phyloP scores from a whole-genome alignment of 2,329 filamentous ascomycete species.

The Colletotrichum sp. region DNA sequence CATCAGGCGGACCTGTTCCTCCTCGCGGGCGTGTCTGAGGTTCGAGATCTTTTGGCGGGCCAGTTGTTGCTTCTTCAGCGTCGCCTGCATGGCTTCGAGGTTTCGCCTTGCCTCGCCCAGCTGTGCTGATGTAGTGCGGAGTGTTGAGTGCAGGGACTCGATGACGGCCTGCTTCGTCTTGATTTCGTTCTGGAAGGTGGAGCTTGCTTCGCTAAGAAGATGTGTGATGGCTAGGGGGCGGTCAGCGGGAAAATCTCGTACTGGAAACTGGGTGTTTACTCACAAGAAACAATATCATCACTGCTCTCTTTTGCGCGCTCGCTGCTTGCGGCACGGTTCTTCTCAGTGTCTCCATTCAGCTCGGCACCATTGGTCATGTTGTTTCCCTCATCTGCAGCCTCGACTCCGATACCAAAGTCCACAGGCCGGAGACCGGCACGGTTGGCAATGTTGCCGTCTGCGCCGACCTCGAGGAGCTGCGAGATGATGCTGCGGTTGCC shows the following conservation, averaged over 20 bases:
- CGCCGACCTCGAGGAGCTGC: slow-evolving; percentile 94
- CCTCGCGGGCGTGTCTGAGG: slow-evolving; percentile 73
- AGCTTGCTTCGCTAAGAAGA: slow-evolving; percentile 78
- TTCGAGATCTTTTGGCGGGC: slow-evolving; percentile 77
- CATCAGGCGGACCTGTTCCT: slow-evolving; percentile 62
- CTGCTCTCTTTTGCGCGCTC: slow-evolving; percentile 73
- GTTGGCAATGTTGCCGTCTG: slow-evolving; percentile 91
- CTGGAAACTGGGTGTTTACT: slow-evolving; percentile 40
- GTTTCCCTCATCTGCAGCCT: slow-evolving; percentile 46
- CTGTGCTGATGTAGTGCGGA: slow-evolving; percentile 80
- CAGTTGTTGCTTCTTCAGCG: slow-evolving; percentile 68
- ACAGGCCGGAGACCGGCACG: slow-evolving; percentile 85
- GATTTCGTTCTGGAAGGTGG: slow-evolving; percentile 80
- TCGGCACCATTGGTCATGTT: neutral
- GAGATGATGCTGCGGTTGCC: slow-evolving; percentile 94
- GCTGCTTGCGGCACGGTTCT: slow-evolving; percentile 48
- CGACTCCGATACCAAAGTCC: slow-evolving; percentile 91
- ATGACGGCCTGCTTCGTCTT: slow-evolving; percentile 84
- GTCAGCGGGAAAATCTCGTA: neutral
- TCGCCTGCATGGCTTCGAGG: slow-evolving; percentile 73
- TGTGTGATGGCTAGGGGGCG: slow-evolving; percentile 72
- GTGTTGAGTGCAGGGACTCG: slow-evolving; percentile 79
- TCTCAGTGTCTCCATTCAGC: slow-evolving; percentile 48
- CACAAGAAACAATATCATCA: slow-evolving; percentile 80
- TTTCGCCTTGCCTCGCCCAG: slow-evolving; percentile 78